phyloP scores from a whole-genome alignment of 306 rosid species.

The Mimosa bimucronata region DNA sequence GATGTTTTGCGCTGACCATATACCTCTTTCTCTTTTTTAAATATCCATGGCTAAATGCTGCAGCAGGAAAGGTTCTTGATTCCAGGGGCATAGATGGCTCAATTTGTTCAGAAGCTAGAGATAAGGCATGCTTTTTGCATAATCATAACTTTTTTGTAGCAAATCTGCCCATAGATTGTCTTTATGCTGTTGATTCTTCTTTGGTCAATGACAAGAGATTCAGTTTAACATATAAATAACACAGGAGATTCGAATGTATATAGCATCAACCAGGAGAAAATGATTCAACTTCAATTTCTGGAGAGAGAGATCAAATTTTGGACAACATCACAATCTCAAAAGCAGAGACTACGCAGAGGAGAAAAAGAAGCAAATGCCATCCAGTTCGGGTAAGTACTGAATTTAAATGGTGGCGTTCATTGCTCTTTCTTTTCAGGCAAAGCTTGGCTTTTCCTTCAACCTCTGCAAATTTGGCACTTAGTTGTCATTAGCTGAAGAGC shows the following conservation, averaged over 20 bases:
- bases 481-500: constrained; percentile 3
- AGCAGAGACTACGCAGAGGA: too few species aligned
- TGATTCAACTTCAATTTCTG: constrained; percentile 59
- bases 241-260: constrained; percentile 40
- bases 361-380: constrained; percentile 63
- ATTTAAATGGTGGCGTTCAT: constrained; percentile 73
- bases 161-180: constrained; percentile 47
- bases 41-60: constrained; percentile 21
- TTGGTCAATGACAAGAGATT: constrained; percentile 52
- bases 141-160: not conserved
- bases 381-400: constrained; percentile 69
- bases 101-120: constrained; percentile 46
- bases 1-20: constrained; percentile 40
- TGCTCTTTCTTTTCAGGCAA: constrained; percentile 64
- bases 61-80: constrained; percentile 50
- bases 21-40: constrained; percentile 33
- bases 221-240: constrained; percentile 54
- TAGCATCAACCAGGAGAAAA: not conserved
- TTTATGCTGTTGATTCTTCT: constrained; percentile 45
- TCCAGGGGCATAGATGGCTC: constrained; percentile 46
- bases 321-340: not conserved
- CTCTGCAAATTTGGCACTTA: not conserved
- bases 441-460: constrained; percentile 34
- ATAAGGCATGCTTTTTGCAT: constrained; percentile 62
- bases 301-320: constrained; percentile 35